phyloP scores from a whole-genome alignment of 148 eudicot genomes.

The Rhododendron vialii region DNA sequence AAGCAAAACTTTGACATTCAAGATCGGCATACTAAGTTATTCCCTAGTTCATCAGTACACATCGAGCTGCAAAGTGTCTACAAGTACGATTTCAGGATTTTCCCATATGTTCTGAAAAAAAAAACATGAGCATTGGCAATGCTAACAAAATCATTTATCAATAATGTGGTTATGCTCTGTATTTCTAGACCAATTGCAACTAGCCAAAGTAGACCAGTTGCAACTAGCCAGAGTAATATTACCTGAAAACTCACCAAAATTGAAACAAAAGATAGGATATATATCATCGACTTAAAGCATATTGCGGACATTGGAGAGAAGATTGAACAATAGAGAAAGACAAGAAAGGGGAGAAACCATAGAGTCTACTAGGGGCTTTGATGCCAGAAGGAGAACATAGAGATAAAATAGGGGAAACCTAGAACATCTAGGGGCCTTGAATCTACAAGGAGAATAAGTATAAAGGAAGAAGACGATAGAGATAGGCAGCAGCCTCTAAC shows the following conservation, averaged over 20 bases:
- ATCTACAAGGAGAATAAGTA: no score
- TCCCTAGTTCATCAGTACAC: not conserved
- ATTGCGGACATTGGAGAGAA: no score
- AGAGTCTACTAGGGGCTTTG: no score
- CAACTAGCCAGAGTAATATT: not conserved
- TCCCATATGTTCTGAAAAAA: not conserved
- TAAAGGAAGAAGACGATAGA: no score
- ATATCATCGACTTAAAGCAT: no score
- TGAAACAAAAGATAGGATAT: not conserved
- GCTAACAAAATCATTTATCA: not conserved
- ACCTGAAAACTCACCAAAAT: not conserved
- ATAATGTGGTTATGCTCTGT: not conserved
- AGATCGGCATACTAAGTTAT: not conserved
- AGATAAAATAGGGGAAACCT: no score
- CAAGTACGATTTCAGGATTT: not conserved
- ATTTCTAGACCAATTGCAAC: not conserved
- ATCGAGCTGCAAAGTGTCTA: not conserved
- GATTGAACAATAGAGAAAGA: no score
- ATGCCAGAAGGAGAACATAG: no score
- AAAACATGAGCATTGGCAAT: not conserved
- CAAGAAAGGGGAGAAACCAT: no score
- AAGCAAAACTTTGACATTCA: not conserved
- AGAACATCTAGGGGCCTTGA: no score
- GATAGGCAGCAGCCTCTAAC: no score
- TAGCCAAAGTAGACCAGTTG: not conserved